A percentile compares a stretch with the other conserved stretches of the same genome.
Conservation (phyloP, 768 basidiomycete species). For the Cystofilobasidium bisporidii region DNA sequence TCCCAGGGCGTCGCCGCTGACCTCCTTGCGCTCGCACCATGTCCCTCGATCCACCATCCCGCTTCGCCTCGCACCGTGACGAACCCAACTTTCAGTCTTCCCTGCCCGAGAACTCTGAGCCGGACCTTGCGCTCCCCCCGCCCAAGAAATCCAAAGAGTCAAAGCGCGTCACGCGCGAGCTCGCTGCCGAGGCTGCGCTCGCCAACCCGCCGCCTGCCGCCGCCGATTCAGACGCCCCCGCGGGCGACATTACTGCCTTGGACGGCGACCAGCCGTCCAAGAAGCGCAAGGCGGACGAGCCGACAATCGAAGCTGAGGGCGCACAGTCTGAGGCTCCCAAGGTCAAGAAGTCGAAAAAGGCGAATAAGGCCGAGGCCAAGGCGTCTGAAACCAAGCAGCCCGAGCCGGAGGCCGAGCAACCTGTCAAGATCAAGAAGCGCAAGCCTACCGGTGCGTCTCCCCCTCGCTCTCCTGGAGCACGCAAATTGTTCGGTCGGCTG, state of each 20-base stretch:
- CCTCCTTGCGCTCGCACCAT: too few species aligned
- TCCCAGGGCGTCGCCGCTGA: too few species aligned
- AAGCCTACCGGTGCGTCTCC: background rate
- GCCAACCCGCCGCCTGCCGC: background rate
- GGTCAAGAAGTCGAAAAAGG: background rate
- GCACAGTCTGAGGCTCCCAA: background rate
- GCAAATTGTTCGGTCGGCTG: background rate
- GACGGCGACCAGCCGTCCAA: background rate
- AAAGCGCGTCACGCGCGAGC: background rate
- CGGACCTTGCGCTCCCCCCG: background rate
- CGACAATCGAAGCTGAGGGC: background rate
- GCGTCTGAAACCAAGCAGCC: background rate
- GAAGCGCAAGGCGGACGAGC: background rate
- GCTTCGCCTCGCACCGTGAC: too few species aligned
- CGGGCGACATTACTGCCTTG: background rate
- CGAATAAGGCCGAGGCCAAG: background rate
- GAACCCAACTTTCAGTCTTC: too few species aligned
- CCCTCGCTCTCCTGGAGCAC: too few species aligned
- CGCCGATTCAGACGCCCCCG: background rate
- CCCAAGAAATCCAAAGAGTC: background rate
- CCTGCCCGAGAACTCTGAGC: background rate
- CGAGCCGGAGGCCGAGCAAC: background rate
- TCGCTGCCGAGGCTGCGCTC: background rate
- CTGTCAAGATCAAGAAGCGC: slow-evolving; percentile 5
- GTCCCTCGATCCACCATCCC: too few species aligned